Base-by-base conservation (phyloP, 129 eudicot genomes). In the Centella asiatica region DNA sequence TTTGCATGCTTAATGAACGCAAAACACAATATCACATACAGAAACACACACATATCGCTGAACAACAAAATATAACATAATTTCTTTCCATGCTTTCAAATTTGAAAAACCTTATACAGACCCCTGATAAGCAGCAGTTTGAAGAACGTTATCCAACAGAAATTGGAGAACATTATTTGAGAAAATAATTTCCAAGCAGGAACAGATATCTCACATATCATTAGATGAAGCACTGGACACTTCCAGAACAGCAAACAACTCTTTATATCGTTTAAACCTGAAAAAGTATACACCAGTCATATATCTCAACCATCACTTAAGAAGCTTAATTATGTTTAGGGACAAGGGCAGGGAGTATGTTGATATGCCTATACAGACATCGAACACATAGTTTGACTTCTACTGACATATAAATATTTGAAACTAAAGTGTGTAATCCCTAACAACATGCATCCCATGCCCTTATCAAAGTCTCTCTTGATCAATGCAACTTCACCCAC, bases 91-190 rank as follows among this genome's bases (percentile, higher is more conserved):
- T n/a, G n/a, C n/a, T n/a, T n/a, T n/a, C n/a, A n/a, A n/a, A n/a
- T n/a, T n/a, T n/a, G n/a, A n/a, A n/a, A 42, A 15, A 14, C 28
- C 13, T 23, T 33, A 40, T 20, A 67, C 22, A 65, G 22, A 90
- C 98, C 18, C 15, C 99, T 92, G 95, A 72, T 79, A 92, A 12
- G 99, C 96, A 57, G 90, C 95, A 44, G 95, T 86, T 23, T 72
- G 90, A 57, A 92, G 95, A 76, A 87, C 70, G 69, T 74, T 80
- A 45, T 84, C 81, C 76, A 92, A 80, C 65, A 82, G 69, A 92
- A 82, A 82, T 64, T 92, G 88, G 72, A 92, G 87, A 24, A 82
- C 92, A 28, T 92, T 87, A 82, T 76, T 80, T 37, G 99, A 73
- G 65, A 92, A 82, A 69, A 87, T 73, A 64, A 66, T 75, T 49